Evolutionary conservation across 78 protist genomes (phyloP).

Genomic region (Isochrysis galbana): DNA sequence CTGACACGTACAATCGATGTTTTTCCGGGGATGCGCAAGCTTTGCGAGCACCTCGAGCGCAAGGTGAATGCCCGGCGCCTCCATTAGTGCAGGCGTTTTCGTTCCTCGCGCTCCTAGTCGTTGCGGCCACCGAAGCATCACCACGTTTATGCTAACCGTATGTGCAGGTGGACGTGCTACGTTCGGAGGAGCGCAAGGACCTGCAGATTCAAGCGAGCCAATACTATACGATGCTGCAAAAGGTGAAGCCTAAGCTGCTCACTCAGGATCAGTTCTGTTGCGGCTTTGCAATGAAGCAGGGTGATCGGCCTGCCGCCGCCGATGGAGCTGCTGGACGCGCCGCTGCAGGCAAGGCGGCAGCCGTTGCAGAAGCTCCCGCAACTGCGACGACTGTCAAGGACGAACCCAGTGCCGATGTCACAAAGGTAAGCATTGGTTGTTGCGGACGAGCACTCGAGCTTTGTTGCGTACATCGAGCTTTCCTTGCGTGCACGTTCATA

Average conservation of each 20-base stretch:
- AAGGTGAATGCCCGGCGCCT: background rate
- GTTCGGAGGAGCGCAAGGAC: conserved; percentile 1
- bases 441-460: too few species aligned
- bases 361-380: too few species aligned
- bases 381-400: too few species aligned
- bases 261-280: background rate
- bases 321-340: too few species aligned
- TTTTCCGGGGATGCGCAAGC: background rate
- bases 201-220: background rate
- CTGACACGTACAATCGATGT: background rate
- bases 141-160: background rate
- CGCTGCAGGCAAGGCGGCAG: too few species aligned
- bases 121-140: background rate
- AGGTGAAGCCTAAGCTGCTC: background rate
- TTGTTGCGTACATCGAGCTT: too few species aligned
- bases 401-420: too few species aligned
- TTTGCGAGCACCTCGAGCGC: background rate
- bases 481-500: too few species aligned
- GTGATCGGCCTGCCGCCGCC: too few species aligned
- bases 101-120: too few species aligned
- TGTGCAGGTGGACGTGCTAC: background rate
- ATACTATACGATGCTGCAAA: background rate
- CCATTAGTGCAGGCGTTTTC: too few species aligned
- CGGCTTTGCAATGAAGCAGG: background rate
- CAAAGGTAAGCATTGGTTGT: too few species aligned